phyloP scores from a whole-genome alignment of 305 asterid species.

The Fraxinus greggii region DNA sequence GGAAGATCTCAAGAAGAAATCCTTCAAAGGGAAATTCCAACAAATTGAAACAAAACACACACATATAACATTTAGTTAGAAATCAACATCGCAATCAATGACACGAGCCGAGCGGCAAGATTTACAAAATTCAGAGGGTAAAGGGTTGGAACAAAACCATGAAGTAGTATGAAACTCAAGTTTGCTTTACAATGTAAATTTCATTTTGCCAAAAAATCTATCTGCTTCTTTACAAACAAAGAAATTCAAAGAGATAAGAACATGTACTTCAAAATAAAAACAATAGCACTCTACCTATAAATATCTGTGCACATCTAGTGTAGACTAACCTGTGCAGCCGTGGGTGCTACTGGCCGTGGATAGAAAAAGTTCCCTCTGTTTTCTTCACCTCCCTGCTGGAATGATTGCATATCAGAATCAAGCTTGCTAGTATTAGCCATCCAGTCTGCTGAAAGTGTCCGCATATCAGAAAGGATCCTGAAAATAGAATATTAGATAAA shows the following conservation, averaged over 20 bases:
- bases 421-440: slow-evolving; percentile 94
- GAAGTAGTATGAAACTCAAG: not conserved
- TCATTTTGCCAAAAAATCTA: not conserved
- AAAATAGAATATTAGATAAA: slow-evolving; percentile 31
- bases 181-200: slow-evolving; percentile 4
- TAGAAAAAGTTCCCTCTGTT: slow-evolving; percentile 72
- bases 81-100: slow-evolving; percentile 3
- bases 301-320: slow-evolving; percentile 13
- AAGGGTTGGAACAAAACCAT: not conserved
- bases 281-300: slow-evolving; percentile 22
- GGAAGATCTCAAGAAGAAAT: not conserved
- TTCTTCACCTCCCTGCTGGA: slow-evolving; percentile 87
- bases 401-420: slow-evolving; percentile 73
- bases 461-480: slow-evolving; percentile 99
- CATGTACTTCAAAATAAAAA: not conserved
- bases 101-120: not conserved
- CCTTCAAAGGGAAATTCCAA: not conserved
- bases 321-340: slow-evolving; percentile 87
- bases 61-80: not conserved
- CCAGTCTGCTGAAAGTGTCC: slow-evolving; percentile 99
- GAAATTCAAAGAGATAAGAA: slow-evolving; percentile 2
- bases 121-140: not conserved
- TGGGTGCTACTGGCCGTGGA: slow-evolving; percentile 97
- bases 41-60: not conserved
- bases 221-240: slow-evolving; percentile 6